A percentile compares a stretch with the other conserved stretches of the same genome.
These are phyloP conservation scores for Bauhinia variegata DNA, from an alignment of 306 rosid genomes.

Conservation along the genomic window DNA sequence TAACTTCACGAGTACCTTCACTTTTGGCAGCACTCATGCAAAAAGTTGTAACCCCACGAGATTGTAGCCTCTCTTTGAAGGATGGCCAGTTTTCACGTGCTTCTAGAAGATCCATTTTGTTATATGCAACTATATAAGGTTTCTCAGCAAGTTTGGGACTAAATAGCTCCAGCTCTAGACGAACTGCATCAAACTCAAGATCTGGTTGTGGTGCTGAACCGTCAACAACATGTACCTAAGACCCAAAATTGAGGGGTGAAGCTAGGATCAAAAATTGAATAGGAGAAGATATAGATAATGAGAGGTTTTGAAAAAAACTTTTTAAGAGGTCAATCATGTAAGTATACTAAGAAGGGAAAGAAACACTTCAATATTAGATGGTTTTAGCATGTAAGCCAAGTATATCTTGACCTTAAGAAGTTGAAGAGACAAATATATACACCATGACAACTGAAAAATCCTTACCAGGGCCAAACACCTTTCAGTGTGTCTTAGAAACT, in stretches of 20 bases:
- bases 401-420: constrained; percentile 27
- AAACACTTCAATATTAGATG: neutral
- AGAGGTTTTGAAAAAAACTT: too few species aligned
- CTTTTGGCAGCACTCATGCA: constrained; percentile 84
- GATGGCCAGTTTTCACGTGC: constrained; percentile 79
- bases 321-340: too few species aligned
- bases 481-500: constrained; percentile 91
- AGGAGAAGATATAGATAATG: too few species aligned
- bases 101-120: constrained; percentile 97
- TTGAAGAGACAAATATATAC: neutral
- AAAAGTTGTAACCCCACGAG: constrained; percentile 70
- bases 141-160: constrained; percentile 93
- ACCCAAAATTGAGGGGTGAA: constrained; percentile 30
- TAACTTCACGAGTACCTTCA: constrained; percentile 83
- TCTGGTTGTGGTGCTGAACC: constrained; percentile 92
- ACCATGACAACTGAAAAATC: constrained; percentile 26
- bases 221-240: constrained; percentile 85
- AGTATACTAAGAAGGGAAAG: neutral
- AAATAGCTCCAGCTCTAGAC: constrained; percentile 84
- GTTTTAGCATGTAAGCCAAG: neutral
- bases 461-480: constrained; percentile 94
- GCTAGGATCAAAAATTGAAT: too few species aligned
- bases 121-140: constrained; percentile 82
- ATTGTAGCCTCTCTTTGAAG: constrained; percentile 70
- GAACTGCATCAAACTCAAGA: constrained; percentile 91